Base-by-base conservation (phyloP, 257 asterid species). In the Marsdenia floribunda region DNA sequence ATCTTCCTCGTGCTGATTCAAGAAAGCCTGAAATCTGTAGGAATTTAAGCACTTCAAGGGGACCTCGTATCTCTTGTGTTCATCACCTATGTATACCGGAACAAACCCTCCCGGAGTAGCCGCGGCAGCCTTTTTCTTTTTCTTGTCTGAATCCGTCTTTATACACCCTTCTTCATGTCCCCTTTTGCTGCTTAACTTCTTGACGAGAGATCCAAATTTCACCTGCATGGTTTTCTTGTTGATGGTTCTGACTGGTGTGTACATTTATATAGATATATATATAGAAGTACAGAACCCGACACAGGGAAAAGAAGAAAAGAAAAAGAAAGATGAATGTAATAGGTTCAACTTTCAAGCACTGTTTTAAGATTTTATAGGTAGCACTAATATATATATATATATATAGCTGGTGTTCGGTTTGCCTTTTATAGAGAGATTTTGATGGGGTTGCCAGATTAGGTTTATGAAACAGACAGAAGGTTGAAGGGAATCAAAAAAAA, bases 81-180 rank as follows among this genome's bases (percentile, higher is more conserved):
- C 71, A 19, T 38, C 71, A 0, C 71, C 71, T 0, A 66, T 4
- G 71, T 66, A 66, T 38, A 66, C 71, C 52, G 71, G 71, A 19
- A 66, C 18, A 66, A 38, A 66, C 10, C 71, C 71, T 22, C 46
- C 71, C 22, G 71, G 52, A 66, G 71, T 66, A 33, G 50, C 33
- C 71, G 40, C 42, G 52, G 26, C 16, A 52, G 38, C 38, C 71
- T 21, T 38, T 7, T 19, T 66, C 18, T 38, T 38, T 7, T 19
- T 66, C 18, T 38, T 38, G 6, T 35, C 26, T 16, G 70, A 65
- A 65, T 65, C 26, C 50, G 37, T 63, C 68, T 16, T 63, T 12
- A 0, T 38, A 52, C 29, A 38, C n/a, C 71, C 52, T 66, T 44
- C 1, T 44, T 21, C 71, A 37, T 66, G 50, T 18, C 71, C 33